These are phyloP conservation scores for Apophysomyces trapeziformis DNA, from an alignment of 371 early-diverging fungal genomes.

Conservation along the genomic window DNA sequence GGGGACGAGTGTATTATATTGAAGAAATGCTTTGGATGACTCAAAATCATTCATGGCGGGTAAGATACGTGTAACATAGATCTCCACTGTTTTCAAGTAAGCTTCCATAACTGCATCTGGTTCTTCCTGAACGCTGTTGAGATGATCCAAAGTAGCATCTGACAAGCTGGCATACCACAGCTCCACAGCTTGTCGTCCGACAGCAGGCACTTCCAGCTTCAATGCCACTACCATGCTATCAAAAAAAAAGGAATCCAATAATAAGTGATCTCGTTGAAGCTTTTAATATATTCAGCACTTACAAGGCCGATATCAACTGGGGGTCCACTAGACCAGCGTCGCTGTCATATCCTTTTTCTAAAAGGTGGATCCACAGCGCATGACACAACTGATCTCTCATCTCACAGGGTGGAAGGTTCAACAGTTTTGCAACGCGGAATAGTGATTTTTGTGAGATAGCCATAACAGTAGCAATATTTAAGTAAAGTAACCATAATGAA, in stretches of 20 bases:
- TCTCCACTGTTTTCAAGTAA: slow-evolving; percentile 32
- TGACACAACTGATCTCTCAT: slow-evolving; percentile 26
- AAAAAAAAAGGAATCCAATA: not conserved
- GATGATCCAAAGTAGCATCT: slow-evolving; percentile 30
- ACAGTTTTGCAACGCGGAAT: slow-evolving; percentile 15
- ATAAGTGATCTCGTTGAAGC: not conserved
- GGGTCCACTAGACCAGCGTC: slow-evolving; percentile 28
- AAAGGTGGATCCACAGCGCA: slow-evolving; percentile 32
- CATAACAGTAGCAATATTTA: slow-evolving; percentile 41
- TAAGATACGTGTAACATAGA: slow-evolving; percentile 36
- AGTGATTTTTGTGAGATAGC: slow-evolving; percentile 15
- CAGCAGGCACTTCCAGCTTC: slow-evolving; percentile 24
- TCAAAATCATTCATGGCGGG: slow-evolving; percentile 42
- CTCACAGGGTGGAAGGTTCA: slow-evolving; percentile 16
- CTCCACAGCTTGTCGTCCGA: slow-evolving; percentile 40
- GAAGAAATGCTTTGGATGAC: slow-evolving; percentile 39
- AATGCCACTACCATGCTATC: slow-evolving; percentile 36
- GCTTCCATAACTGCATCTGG: slow-evolving; percentile 22
- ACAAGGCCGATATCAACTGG: slow-evolving; percentile 40
- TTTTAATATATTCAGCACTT: slow-evolving; percentile 13
- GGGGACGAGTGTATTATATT: slow-evolving; percentile 40
- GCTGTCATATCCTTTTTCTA: slow-evolving; percentile 20
- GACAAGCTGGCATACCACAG: slow-evolving; percentile 41
- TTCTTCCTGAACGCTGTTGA: slow-evolving; percentile 13
- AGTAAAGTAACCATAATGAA: slow-evolving; percentile 35